Base-by-base conservation (phyloP, 2,329 filamentous ascomycete species). In the Raffaelea ambrosiae region DNA sequence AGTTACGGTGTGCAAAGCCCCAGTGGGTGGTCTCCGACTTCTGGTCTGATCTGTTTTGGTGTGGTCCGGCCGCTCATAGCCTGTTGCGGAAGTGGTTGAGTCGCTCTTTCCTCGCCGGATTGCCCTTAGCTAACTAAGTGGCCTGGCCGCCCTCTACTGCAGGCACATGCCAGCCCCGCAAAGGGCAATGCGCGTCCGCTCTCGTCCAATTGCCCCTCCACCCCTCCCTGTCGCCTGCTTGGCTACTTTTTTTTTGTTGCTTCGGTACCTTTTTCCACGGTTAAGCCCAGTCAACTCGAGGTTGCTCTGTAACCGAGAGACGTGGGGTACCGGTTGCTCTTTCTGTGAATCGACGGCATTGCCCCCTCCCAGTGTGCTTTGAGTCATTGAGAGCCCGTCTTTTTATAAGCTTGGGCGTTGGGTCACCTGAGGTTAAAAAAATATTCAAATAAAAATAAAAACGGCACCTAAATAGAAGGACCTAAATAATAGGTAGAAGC, bases 241-340 rank as follows among this genome's bases (percentile, higher is more conserved):
- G 31, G 31, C 31, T 33, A 9, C 31, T 9, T 33, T 20, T 20
- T 13, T 16, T 10, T 7, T 13, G 5, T 39, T 16, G 43, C 43
- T 45, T 45, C 26, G 40, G 48, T 46, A 43, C 48, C 48, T 49
- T 46, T 46, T 43, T 40, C 48, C 48, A 49, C 48, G 44, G 48
- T 39, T 46, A 49, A 49, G 3, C 40, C 10, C 18, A 8, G 35
- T 14, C 16, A 14, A 5, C 5, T 14, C 16, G 13, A n/a, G 35
- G 18, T 14, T 38, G 18, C 35, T 38, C 14, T 41, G 19, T 41
- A 41, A 20, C 40, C 40, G 40, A 41, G 20, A 26, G 20, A 5
- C 40, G 40, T 41, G 40, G 40, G 40, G 40, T 38, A 38, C 35
- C 35, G 35, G 18, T 5, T 8, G 26, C 26, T 29, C 35, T 38